Conservation (phyloP, 768 basidiomycete species). For the Mycena vitilis region DNA sequence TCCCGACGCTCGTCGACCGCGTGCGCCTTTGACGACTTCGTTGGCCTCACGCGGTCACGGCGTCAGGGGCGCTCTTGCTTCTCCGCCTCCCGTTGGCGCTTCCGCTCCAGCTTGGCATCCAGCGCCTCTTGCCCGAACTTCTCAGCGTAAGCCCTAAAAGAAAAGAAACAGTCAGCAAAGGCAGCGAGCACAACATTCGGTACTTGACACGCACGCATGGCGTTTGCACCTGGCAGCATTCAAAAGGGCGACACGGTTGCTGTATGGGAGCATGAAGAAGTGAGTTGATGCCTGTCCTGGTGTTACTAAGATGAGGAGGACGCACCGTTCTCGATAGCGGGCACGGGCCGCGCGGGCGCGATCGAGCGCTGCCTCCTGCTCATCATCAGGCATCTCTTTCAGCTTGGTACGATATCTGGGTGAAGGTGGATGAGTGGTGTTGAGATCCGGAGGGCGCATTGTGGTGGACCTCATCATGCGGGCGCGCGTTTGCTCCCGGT, state of each 20-base stretch:
- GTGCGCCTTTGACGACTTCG: not conserved
- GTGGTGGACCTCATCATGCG: not conserved
- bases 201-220: not conserved
- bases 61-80: not conserved
- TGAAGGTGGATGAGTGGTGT: not conserved
- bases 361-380: not conserved
- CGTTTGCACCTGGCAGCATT: not conserved
- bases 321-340: not conserved
- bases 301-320: too few relatives aligned
- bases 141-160: not conserved
- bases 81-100: not conserved
- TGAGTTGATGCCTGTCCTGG: not conserved
- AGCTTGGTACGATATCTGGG: not conserved
- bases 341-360: not conserved
- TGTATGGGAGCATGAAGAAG: not conserved
- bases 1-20: too few relatives aligned
- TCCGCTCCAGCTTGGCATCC: not conserved
- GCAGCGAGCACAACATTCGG: too few relatives aligned
- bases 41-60: not conserved
- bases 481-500: not conserved
- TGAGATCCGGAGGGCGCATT: not conserved
- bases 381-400: not conserved
- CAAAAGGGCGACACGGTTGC: not conserved
- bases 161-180: not conserved
- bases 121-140: not conserved